A percentile compares a stretch with the other conserved stretches of the same genome.
These are phyloP conservation scores for Helianthus tuberosus DNA, from an alignment of 129 eudicot species.

Conservation along the genomic window DNA sequence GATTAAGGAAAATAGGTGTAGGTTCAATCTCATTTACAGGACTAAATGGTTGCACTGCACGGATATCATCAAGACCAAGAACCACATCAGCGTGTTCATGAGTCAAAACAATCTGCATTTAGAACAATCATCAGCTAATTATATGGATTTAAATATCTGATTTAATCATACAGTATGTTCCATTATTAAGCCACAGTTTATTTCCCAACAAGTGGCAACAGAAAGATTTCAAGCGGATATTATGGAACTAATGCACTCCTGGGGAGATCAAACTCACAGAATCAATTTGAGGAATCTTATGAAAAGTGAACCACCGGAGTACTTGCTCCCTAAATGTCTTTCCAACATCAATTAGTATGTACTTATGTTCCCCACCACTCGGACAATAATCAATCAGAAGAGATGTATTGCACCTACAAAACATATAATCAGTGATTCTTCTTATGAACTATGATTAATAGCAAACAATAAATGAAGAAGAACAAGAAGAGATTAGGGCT, in stretches of 20 bases:
- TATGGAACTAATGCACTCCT: too few relatives aligned
- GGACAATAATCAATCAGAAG: constrained; percentile 80
- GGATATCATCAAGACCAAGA: constrained; percentile 94
- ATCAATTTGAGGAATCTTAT: constrained; percentile 88
- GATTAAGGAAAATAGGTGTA: constrained; percentile 82
- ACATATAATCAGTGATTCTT: constrained; percentile 19
- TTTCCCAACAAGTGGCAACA: too few relatives aligned
- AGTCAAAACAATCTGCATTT: constrained; percentile 78
- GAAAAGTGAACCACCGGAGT: constrained; percentile 86
- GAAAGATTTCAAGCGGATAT: too few relatives aligned
- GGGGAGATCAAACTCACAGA: constrained; percentile 59
- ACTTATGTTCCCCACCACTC: constrained; percentile 68
- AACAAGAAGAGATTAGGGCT: too few relatives aligned
- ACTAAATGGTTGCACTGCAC: constrained; percentile 75
- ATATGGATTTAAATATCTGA: neutral
- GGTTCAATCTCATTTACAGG: constrained; percentile 75
- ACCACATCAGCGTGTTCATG: constrained; percentile 99
- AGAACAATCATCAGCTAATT: constrained; percentile 24
- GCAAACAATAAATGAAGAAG: too few relatives aligned
- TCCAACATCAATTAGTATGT: constrained; percentile 93
- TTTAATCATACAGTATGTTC: too few relatives aligned
- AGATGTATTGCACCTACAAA: constrained; percentile 92
- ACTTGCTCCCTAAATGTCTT: constrained; percentile 98
- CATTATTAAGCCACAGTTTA: too few relatives aligned
- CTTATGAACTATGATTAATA: constrained; percentile 6